A percentile compares a stretch with the other conserved stretches of the same genome.
These are phyloP conservation scores for Aphanomyces stellatus DNA, from an alignment of 352 stramenopile species.

Conservation along the genomic window DNA sequence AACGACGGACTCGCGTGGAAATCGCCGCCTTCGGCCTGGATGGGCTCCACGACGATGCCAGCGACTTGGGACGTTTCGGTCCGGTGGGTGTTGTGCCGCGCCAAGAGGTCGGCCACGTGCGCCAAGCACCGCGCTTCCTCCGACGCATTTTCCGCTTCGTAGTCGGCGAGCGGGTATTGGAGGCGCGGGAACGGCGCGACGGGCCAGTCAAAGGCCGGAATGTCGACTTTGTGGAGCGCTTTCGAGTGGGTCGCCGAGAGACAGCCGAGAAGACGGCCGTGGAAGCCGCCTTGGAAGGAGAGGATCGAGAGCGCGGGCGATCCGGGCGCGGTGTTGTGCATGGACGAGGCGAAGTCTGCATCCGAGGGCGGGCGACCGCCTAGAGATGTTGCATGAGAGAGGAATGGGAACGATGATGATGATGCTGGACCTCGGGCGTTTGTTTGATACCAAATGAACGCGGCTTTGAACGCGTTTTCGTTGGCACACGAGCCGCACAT, in stretches of 20 bases:
- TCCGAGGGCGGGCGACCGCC: slow-evolving; percentile 39
- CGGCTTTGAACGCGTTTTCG: slow-evolving; percentile 80
- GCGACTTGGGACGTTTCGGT: slow-evolving; percentile 38
- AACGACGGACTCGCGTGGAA: slow-evolving; percentile 65
- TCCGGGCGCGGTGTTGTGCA: slow-evolving; percentile 56
- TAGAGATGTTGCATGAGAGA: not conserved
- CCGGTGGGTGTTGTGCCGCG: slow-evolving; percentile 26
- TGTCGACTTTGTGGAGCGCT: slow-evolving; percentile 80
- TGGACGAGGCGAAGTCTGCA: slow-evolving; percentile 57
- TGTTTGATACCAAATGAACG: slow-evolving; percentile 85
- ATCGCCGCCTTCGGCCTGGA: slow-evolving; percentile 75
- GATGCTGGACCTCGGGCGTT: slow-evolving; percentile 37
- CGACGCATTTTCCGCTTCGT: slow-evolving; percentile 48
- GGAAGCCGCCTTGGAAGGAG: slow-evolving; percentile 77
- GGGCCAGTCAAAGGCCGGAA: slow-evolving; percentile 76
- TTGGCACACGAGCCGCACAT: slow-evolving; percentile 85
- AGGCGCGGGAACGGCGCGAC: slow-evolving; percentile 65
- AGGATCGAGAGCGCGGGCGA: slow-evolving; percentile 69
- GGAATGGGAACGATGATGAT: not conserved
- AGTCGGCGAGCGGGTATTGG: slow-evolving; percentile 50
- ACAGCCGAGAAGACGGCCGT: slow-evolving; percentile 67
- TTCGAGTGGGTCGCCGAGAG: slow-evolving; percentile 81
- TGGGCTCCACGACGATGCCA: slow-evolving; percentile 73
- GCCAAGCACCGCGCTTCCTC: slow-evolving; percentile 64
- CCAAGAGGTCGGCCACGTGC: slow-evolving; percentile 48